Evolutionary conservation across 129 eudicot species (phyloP), one percentile per base, ranked within the genome.

Genomic region (Escallonia herrerae): DNA sequence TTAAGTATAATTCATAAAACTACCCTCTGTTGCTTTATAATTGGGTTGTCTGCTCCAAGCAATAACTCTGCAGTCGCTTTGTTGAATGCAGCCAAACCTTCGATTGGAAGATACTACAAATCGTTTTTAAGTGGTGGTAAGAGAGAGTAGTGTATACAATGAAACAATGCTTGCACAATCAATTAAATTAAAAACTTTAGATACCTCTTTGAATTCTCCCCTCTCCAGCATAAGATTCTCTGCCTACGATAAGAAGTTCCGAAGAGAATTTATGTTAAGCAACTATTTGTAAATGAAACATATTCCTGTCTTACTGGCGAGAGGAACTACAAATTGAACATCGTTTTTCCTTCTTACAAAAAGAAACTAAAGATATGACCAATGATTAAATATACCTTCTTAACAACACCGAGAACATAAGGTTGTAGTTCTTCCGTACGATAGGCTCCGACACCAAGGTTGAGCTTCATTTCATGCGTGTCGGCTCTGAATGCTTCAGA

Each of bases 51-150:
- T 73, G 96, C 95, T 72, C 99, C 99, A 71, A 94, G 86, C 77
- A 94, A 74, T 68, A 94, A 70, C 64, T 94, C 95, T 51, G 97
- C 97, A 15, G 99, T 94, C 15, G 76, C 96, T 81, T 89, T 94
- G 80, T 94, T 94, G 70, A 94, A 94, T 67, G 96, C 93, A 66
- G 96, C 99, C 86, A 94, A 84, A 55, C 99, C 99, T 89, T 94
- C 99, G 3, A 94, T 94, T 4, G 99, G 99, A 62, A 94, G 97
- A 82, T 94, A 94, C 99, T 94, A 75, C 76, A 76, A 47, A 76
- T 65, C 12, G 71, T 49, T 67, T 71, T 48, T 51, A 67, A 59
- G 41, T 39, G 54, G 48, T 44, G 10, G 69, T 72, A 58, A 56
- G 64, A 56, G 54, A 49, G 41, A 22, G 33, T 22, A 22, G 33